These are phyloP conservation scores for Puccinia brachypodii DNA, from an alignment of 1,284 basidiomycete genomes.

Conservation along the genomic window DNA sequence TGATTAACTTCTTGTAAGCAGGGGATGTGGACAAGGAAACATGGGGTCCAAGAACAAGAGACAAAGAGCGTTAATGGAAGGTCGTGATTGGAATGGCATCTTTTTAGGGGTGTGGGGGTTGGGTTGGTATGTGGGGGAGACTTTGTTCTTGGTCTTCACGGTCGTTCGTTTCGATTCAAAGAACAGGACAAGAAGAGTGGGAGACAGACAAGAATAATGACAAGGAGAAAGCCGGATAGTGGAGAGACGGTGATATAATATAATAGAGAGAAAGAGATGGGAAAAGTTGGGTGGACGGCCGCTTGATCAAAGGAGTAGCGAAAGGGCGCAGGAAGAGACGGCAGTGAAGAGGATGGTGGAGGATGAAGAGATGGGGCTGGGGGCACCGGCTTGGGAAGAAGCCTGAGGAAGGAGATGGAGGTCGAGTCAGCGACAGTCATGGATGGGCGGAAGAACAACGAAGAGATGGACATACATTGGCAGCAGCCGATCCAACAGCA, in stretches of 20 bases:
- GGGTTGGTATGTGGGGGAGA: too few relatives aligned
- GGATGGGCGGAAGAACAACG: not conserved
- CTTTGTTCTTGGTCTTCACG: too few relatives aligned
- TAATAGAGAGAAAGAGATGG: not conserved
- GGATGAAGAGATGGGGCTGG: not conserved
- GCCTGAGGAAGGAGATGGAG: not conserved
- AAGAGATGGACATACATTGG: not conserved
- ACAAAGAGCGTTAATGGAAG: too few relatives aligned
- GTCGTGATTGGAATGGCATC: too few relatives aligned
- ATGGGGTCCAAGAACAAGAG: too few relatives aligned
- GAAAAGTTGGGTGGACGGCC: not conserved
- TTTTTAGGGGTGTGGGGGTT: too few relatives aligned
- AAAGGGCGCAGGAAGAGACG: conserved; percentile 4
- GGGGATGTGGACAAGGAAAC: too few relatives aligned
- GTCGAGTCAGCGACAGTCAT: not conserved
- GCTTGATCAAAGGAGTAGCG: conserved; percentile 7
- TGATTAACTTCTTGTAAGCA: too few relatives aligned
- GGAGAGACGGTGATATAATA: not conserved
- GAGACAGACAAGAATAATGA: not conserved
- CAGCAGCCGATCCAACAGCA: conserved; percentile 1
- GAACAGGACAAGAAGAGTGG: not conserved
- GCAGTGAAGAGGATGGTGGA: conserved; percentile 6
- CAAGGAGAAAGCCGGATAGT: not conserved
- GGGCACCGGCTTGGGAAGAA: not conserved
- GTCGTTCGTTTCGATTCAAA: not conserved